Evolutionary conservation across 768 basidiomycete species (phyloP).

Genomic region (Leucosporidium scottii): DNA sequence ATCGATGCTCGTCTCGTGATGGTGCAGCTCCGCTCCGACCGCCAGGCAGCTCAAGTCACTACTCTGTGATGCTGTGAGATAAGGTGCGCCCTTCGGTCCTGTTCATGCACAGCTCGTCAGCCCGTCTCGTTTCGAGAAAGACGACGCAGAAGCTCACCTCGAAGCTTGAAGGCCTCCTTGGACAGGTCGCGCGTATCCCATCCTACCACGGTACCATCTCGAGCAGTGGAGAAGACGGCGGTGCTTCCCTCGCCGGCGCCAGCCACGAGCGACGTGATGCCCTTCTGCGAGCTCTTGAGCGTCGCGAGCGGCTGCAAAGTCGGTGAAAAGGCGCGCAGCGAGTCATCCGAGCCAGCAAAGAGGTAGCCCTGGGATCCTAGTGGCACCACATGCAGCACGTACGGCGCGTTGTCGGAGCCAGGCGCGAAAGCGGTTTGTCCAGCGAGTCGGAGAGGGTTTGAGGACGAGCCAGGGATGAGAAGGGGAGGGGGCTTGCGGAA

Average conservation of each 20-base stretch:
- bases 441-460: slow-evolving; percentile 23
- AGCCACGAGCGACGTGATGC: slow-evolving; percentile 23
- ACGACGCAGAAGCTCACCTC: slow-evolving; percentile 14
- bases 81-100: slow-evolving; percentile 33
- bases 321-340: slow-evolving; percentile 24
- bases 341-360: slow-evolving; percentile 33
- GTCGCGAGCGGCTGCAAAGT: slow-evolving; percentile 16
- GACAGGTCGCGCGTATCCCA: slow-evolving; percentile 31
- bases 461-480: slow-evolving; percentile 8
- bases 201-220: slow-evolving; percentile 23
- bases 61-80: slow-evolving; percentile 29
- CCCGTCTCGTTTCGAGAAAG: not conserved
- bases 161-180: slow-evolving; percentile 31
- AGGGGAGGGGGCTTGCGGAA: slow-evolving; percentile 19
- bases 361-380: slow-evolving; percentile 19
- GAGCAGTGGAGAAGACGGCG: slow-evolving; percentile 28
- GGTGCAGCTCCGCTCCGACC: slow-evolving; percentile 31
- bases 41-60: slow-evolving; percentile 31
- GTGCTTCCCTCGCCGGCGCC: slow-evolving; percentile 16
- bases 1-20: slow-evolving; percentile 35
- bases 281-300: slow-evolving; percentile 23
- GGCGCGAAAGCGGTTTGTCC: slow-evolving; percentile 25
- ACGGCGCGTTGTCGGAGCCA: slow-evolving; percentile 23
- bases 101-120: not conserved
- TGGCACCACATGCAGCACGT: slow-evolving; percentile 34